Evolutionary conservation across 2,329 filamentous ascomycete genomes (phyloP).

Genomic region (Sporothrix pallida): DNA sequence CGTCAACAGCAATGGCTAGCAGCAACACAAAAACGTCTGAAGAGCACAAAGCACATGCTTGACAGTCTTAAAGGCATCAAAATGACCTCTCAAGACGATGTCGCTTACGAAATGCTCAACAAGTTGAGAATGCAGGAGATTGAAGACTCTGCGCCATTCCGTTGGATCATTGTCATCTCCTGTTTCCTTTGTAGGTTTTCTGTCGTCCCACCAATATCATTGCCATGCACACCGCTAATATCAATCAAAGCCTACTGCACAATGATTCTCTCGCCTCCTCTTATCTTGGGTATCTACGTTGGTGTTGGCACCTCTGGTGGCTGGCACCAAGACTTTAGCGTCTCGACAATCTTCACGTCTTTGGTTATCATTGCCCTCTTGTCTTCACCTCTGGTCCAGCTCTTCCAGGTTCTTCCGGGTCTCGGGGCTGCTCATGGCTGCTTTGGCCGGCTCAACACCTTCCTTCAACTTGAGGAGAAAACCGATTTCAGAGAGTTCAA

Average conservation of each 20-base stretch:
- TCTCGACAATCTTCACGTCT: conserved; percentile 44
- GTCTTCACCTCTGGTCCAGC: conserved; percentile 43
- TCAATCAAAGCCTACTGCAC: conserved; percentile 15
- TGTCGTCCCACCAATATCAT: too few species aligned
- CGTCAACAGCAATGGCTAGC: conserved; percentile 25
- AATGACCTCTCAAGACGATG: conserved; percentile 17
- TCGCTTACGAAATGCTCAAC: conserved; percentile 16
- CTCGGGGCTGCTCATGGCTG: conserved; percentile 13
- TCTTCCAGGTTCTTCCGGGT: conserved; percentile 29
- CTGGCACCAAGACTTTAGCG: not conserved
- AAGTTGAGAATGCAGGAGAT: not conserved
- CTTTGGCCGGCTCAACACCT: not conserved
- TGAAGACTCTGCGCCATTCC: not conserved
- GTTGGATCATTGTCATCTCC: conserved; percentile 8
- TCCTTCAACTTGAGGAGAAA: conserved; percentile 12
- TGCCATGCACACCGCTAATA: not conserved
- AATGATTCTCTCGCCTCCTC: not conserved
- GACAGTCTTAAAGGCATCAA: conserved; percentile 29
- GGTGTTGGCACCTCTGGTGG: conserved; percentile 1
- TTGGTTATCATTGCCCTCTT: conserved; percentile 48
- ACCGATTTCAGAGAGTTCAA: conserved; percentile 11
- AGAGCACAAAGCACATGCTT: conserved; percentile 27
- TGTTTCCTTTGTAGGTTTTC: conserved; percentile 7
- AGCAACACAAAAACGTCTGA: conserved; percentile 14
- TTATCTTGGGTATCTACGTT: conserved; percentile 6